Evolutionary conservation across 495 filamentous ascomycete species (phyloP), one percentile per base, ranked within the genome.

Genomic region (Penicillium cataractarum): DNA sequence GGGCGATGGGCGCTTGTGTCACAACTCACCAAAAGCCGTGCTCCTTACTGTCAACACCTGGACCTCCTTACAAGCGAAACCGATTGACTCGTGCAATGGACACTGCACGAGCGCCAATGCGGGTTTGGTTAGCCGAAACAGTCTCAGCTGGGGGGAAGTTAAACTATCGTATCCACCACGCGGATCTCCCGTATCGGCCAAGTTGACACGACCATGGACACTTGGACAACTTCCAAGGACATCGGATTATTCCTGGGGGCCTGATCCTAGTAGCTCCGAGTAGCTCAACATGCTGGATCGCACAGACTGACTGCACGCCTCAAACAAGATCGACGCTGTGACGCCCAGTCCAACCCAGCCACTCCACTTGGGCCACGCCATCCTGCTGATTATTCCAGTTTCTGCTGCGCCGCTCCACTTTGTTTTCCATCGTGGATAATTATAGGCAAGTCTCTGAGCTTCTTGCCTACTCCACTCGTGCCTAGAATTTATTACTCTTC

Each of bases 401-500:
- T n/a, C n/a, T 24, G 58, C 12, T 35, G 35, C 49, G 58, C 6
- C 4, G 40, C 42, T 66, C 51, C 60, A 53, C 56, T 53, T 26
- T 26, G 44, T 13, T 24, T 22, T 26, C 6, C 44, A 15, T 15
- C 31, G 29, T 52, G 21, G 55, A 48, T 67, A 67, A 64, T 64
- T 55, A 67, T 61, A 67, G 58, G 53, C 17, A 54, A 13, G 9
- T 29, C 46, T 17, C 51, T 37, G 51, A 35, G 27, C 51, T 24
- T 50, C 35, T 40, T 13, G 40, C 21, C 52, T 40, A 21, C 53
- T 64, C 65, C 65, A 62, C 65, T 57, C 55, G 53, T 37, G 65
- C 60, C 57, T 63, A 60, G 64, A 63, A 58, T 53, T 60, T 15
- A 54, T 35, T 22, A n/a, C 13, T 37, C 31, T 21, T 37, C 24